Base-by-base conservation (phyloP, 768 basidiomycete species). In the Cystofilobasidium bisporidii region DNA sequence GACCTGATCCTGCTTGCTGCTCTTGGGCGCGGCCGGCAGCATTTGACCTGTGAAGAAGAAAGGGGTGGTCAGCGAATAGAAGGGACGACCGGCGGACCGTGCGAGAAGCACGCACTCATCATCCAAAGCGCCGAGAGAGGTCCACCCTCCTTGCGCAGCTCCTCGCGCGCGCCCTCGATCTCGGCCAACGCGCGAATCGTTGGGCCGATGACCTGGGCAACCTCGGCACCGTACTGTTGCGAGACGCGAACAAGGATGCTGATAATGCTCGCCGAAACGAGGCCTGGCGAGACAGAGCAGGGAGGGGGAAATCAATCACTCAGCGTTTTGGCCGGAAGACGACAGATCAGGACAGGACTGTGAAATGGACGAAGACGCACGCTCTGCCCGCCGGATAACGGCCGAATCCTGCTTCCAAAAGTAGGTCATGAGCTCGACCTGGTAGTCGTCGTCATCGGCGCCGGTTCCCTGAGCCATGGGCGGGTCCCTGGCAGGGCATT, bases 231-330 rank as follows among this genome's bases (percentile, higher is more conserved):
- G 15, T 56, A 32, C 30, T 56, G 53, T 30, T 56, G 53, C 53
- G 53, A 56, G 53, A 56, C 53, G 28, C 53, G 53, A 17, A 56
- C 53, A 15, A 56, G 53, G 53, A 56, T 56, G 53, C 53, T 56
- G 53, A 56, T 56, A 30, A 56, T 56, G 53, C 53, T 56, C 9
- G 53, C 53, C 53, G 53, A 56, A 30, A 56, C 53, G 28, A 56
- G 53, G 20, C 53, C 53, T 56, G 30, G 20, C 4, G 43, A n/a
- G n/a, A n/a, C n/a, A n/a, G n/a, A n/a, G n/a, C n/a, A n/a, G n/a
- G n/a, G n/a, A n/a, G n/a, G n/a, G n/a, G n/a, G n/a, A n/a, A n/a
- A n/a, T n/a, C n/a, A n/a, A n/a, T n/a, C n/a, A n/a, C n/a, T n/a
- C n/a, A 41, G 17, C 10, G 24, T 26, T 3, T 9, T 26, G 50